These are phyloP conservation scores for Cordyceps tenuipes DNA, from an alignment of 2,329 filamentous ascomycete genomes.

Conservation along the genomic window DNA sequence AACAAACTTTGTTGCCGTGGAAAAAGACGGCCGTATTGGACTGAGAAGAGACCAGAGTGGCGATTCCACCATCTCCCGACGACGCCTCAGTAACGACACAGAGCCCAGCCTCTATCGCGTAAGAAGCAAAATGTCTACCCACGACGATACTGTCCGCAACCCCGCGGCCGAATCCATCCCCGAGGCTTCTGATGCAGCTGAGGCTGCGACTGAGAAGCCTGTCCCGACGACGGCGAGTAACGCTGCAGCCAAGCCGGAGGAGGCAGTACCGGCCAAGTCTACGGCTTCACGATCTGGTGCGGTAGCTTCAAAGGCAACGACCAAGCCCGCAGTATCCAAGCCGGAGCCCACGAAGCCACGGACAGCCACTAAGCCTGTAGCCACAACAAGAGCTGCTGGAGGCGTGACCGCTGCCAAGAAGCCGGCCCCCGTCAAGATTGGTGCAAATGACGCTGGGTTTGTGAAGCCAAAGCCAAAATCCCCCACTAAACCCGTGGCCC, in stretches of 20 bases:
- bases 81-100: conserved; percentile 28
- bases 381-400: conserved; percentile 22
- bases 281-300: conserved; percentile 17
- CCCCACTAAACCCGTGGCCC: conserved; percentile 57
- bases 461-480: conserved; percentile 57
- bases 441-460: conserved; percentile 33
- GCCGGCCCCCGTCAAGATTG: conserved; percentile 32
- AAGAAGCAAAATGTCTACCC: conserved; percentile 23
- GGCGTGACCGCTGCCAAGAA: conserved; percentile 32
- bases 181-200: conserved; percentile 1
- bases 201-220: conserved; percentile 7
- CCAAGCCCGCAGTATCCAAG: conserved; percentile 17
- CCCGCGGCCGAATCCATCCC: conserved; percentile 7
- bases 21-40: conserved; percentile 53
- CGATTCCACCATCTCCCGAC: conserved; percentile 30
- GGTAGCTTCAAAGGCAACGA: conserved; percentile 18
- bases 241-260: conserved; percentile 20
- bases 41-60: conserved; percentile 34
- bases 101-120: conserved; percentile 29
- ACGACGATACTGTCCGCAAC: conserved; percentile 18
- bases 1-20: conserved; percentile 66
- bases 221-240: conserved; percentile 16
- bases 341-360: conserved; percentile 19
- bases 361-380: conserved; percentile 19
- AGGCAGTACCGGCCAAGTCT: conserved; percentile 9